Evolutionary conservation across 257 asterid genomes (phyloP), one percentile per base, ranked within the genome.

Genomic region (Jacaranda mimosifolia): DNA sequence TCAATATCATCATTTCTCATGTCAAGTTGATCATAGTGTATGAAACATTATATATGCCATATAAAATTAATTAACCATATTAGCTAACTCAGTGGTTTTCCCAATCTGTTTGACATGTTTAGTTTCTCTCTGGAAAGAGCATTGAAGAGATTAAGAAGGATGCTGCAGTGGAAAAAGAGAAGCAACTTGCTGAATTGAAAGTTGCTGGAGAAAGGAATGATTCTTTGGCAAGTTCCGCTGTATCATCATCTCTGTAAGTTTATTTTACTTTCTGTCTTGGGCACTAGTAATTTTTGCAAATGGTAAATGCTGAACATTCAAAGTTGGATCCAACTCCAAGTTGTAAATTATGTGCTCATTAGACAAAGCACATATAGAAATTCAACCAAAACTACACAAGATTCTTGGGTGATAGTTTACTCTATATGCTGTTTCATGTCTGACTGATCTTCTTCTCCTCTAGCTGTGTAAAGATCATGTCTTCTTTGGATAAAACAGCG

Each of bases 121-220:
- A 91, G 92, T 75, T 89, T 86, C 87, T 75, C 51, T 82, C 87
- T 84, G 93, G 95, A 66, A 89, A 91, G 81, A 86, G 86, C 83
- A 81, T 89, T 83, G 91, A 91, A 64, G 89, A 91, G 78, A 91
- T 91, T 70, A 85, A 88, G 84, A 75, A 81, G 80, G 93, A 81
- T 32, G 89, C 86, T 73, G 85, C 83, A 26, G 49, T 69, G 57
- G 93, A 73, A 74, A 86, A 85, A 78, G 80, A 72, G 70, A 83
- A 86, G 71, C 86, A 81, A 53, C 84, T 71, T 71, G 68, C 84
- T 53, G 85, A 73, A 74, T 66, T 77, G 57, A 80, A 79, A 60
- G 77, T 67, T 74, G 58, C 80, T 70, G 85, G 87, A 55, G 84
- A 69, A 72, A 78, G 73, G 85, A 75, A n/a, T 51, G 79, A 66